Percentiles rank a stretch among this genome's conserved stretches.
These are phyloP conservation scores for Melanopsichium pennsylvanicum DNA, from an alignment of 1,284 basidiomycete species.

Conservation along the genomic window DNA sequence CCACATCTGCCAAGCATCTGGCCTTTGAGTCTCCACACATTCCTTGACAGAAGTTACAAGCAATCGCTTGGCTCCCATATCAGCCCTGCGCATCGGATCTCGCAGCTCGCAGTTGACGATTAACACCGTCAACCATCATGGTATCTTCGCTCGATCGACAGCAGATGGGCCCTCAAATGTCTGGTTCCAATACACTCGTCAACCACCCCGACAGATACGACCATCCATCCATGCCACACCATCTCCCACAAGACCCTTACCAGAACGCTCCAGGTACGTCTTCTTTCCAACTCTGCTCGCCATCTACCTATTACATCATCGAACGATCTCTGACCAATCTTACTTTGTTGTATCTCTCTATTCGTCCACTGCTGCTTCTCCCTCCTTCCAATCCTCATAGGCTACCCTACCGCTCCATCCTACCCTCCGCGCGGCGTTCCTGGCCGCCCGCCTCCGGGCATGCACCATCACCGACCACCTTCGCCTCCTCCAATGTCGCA, in stretches of 20 bases:
- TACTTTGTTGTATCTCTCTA: background rate
- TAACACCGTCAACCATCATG: slow-evolving; percentile 12
- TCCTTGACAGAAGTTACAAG: too few species aligned
- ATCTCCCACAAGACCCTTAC: slow-evolving; percentile 38
- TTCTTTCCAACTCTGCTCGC: background rate
- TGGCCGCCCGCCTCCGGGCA: slow-evolving; percentile 25
- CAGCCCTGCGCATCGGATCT: too few species aligned
- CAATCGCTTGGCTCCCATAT: too few species aligned
- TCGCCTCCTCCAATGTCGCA: slow-evolving; percentile 43
- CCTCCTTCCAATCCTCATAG: slow-evolving; percentile 3
- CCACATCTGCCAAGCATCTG: too few species aligned
- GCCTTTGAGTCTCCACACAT: too few species aligned
- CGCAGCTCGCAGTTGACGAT: slow-evolving; percentile 4
- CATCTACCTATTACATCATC: background rate
- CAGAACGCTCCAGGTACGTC: slow-evolving; percentile 40
- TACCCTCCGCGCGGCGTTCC: slow-evolving; percentile 31
- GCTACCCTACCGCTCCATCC: slow-evolving; percentile 35
- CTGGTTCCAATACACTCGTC: slow-evolving; percentile 28
- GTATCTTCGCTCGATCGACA: slow-evolving; percentile 46
- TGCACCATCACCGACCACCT: slow-evolving; percentile 42
- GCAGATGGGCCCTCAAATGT: slow-evolving; percentile 36
- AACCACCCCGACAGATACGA: slow-evolving; percentile 45
- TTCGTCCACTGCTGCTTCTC: background rate
- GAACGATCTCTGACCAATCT: too few species aligned
- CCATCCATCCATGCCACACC: slow-evolving; percentile 44